Percentiles rank a stretch among this genome's conserved stretches.
These are phyloP conservation scores for Lasiosphaeria ovina DNA, from an alignment of 495 filamentous ascomycete species.

Conservation along the genomic window DNA sequence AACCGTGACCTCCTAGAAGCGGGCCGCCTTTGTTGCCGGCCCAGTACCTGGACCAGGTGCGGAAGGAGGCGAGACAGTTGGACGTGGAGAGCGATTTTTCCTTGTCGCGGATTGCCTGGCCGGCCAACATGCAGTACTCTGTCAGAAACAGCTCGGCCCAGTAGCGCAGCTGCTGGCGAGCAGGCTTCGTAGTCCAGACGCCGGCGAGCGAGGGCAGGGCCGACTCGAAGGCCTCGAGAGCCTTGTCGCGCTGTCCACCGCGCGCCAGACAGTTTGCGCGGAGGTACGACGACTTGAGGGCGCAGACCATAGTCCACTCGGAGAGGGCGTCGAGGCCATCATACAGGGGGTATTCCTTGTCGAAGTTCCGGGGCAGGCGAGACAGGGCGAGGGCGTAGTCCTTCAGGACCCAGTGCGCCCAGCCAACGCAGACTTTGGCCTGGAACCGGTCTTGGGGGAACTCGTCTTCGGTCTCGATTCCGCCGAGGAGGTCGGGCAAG, in stretches of 20 bases:
- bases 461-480: slow-evolving; percentile 59
- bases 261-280: slow-evolving; percentile 67
- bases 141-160: slow-evolving; percentile 79
- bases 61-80: slow-evolving; percentile 55
- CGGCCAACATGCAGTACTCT: slow-evolving; percentile 64
- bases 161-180: slow-evolving; percentile 59
- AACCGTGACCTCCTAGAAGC: slow-evolving; percentile 46
- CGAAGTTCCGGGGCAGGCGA: slow-evolving; percentile 62
- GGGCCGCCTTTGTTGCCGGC: slow-evolving; percentile 33
- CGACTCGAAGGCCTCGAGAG: slow-evolving; percentile 61
- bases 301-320: slow-evolving; percentile 76
- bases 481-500: slow-evolving; percentile 63
- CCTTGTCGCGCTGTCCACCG: slow-evolving; percentile 52
- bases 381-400: slow-evolving; percentile 61
- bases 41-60: slow-evolving; percentile 63
- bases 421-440: slow-evolving; percentile 75
- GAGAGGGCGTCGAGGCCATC: slow-evolving; percentile 48
- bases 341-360: slow-evolving; percentile 49
- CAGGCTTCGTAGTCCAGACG: slow-evolving; percentile 40
- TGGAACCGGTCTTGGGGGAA: slow-evolving; percentile 71
- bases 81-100: slow-evolving; percentile 43
- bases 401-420: slow-evolving; percentile 74
- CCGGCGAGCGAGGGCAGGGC: slow-evolving; percentile 58
- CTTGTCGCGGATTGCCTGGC: slow-evolving; percentile 51
- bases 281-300: slow-evolving; percentile 73